These are phyloP conservation scores for Ophiocordyceps camponoti-rufipedis DNA, from an alignment of 2,329 filamentous ascomycete genomes.

Conservation along the genomic window DNA sequence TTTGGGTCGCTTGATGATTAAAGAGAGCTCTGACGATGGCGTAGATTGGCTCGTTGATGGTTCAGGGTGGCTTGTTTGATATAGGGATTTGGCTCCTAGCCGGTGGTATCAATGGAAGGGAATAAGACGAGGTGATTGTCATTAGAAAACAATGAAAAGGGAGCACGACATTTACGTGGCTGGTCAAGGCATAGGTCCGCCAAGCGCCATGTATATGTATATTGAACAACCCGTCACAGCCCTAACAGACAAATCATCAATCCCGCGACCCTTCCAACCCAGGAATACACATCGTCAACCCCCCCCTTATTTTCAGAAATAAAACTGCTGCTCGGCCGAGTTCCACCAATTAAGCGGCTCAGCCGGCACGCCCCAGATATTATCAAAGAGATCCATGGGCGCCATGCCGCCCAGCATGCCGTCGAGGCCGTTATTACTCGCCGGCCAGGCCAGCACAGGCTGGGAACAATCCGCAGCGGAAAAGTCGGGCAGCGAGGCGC, in stretches of 20 bases:
- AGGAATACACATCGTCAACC: background rate
- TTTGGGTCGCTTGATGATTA: conserved; percentile 29
- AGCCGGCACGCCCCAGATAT: conserved; percentile 35
- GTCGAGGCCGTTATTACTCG: conserved; percentile 5
- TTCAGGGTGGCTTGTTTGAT: no score
- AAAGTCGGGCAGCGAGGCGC: conserved; percentile 27
- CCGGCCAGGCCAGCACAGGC: conserved; percentile 4
- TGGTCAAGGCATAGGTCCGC: background rate
- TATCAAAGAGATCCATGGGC: conserved; percentile 50
- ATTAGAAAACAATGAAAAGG: no score
- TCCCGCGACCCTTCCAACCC: background rate
- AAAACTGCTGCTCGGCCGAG: conserved; percentile 34
- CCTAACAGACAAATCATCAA: background rate
- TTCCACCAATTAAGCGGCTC: conserved; percentile 40
- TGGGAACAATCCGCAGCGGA: conserved; percentile 12
- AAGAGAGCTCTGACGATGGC: conserved; percentile 17
- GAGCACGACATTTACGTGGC: background rate
- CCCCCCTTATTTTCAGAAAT: conserved; percentile 18
- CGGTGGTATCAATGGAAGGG: no score
- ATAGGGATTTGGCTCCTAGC: no score
- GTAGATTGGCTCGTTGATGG: no score
- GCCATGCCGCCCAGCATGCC: conserved; percentile 33
- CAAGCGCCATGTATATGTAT: no score
- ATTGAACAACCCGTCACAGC: background rate
- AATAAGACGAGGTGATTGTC: no score